phyloP scores from a whole-genome alignment of 1,284 basidiomycete species.

The Kalmanozyma brasiliensis region DNA sequence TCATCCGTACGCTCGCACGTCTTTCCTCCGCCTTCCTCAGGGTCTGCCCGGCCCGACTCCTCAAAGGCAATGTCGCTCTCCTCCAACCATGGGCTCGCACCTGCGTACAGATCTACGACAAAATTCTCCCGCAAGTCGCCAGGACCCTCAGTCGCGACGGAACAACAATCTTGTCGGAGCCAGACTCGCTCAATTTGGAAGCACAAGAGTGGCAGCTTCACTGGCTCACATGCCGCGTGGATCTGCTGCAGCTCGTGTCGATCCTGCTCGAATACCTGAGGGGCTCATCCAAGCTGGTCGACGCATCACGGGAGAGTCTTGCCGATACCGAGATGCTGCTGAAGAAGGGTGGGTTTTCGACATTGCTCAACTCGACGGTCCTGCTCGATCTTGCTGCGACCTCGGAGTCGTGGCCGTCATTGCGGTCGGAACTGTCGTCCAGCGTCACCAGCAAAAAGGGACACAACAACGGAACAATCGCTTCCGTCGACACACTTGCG shows the following conservation, averaged over 20 bases:
- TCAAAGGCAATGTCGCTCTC: conserved; percentile 10
- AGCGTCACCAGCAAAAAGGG: conserved; percentile 10
- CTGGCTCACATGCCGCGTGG: conserved; percentile 38
- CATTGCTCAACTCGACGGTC: conserved; percentile 29
- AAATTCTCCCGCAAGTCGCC: conserved; percentile 11
- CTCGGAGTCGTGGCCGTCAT: conserved; percentile 23
- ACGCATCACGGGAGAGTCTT: conserved; percentile 8
- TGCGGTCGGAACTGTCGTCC: conserved; percentile 20
- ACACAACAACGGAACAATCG: conserved; percentile 8
- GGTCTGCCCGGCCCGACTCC: conserved; percentile 16
- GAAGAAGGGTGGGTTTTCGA: conserved; percentile 16
- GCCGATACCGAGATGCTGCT: conserved; percentile 19
- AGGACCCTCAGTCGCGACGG: conserved; percentile 1
- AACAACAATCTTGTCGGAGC: neutral
- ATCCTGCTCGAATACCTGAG: conserved; percentile 12
- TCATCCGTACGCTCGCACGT: conserved; percentile 25
- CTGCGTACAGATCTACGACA: conserved; percentile 28
- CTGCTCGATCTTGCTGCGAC: conserved; percentile 38
- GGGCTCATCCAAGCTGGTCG: conserved; percentile 12
- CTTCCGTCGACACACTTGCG: conserved; percentile 31
- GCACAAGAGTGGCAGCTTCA: conserved; percentile 27
- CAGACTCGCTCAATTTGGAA: conserved; percentile 7
- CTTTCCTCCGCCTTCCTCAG: conserved; percentile 22
- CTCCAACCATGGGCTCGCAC: conserved; percentile 14
- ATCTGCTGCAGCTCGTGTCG: conserved; percentile 25